A percentile compares a stretch with the other conserved stretches of the same genome.
Conservation (phyloP, 768 basidiomycete genomes). For the Suillus luteus region DNA sequence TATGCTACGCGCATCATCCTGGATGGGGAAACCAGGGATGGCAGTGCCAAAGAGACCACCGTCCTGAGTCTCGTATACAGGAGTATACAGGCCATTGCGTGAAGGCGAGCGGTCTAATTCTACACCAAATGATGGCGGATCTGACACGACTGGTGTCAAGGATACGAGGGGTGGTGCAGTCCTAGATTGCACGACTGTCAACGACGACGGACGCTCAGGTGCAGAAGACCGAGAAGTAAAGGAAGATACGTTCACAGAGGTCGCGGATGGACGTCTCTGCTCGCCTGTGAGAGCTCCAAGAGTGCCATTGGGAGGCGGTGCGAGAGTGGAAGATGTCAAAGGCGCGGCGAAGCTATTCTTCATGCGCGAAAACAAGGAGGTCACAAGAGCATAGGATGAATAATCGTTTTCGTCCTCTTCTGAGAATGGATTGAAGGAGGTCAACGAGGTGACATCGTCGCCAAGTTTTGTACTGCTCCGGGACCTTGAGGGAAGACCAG, state of each 20-base stretch:
- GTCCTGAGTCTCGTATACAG: constrained; percentile 53
- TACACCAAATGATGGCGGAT: constrained; percentile 66
- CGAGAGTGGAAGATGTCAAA: constrained; percentile 50
- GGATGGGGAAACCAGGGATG: constrained; percentile 92
- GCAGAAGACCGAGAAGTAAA: constrained; percentile 48
- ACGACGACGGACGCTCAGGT: constrained; percentile 59
- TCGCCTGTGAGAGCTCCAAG: constrained; percentile 41
- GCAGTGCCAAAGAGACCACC: constrained; percentile 67
- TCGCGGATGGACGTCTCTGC: constrained; percentile 60
- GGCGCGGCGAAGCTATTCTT: constrained; percentile 78
- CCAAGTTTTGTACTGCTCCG: constrained; percentile 58
- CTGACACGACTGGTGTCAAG: constrained; percentile 81
- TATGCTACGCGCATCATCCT: constrained; percentile 87
- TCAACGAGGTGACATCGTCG: constrained; percentile 71
- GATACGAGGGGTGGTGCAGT: constrained; percentile 85
- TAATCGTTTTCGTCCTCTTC: constrained; percentile 91
- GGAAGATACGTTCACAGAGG: constrained; percentile 42
- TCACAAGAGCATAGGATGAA: constrained; percentile 81
- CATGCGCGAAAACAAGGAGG: constrained; percentile 78
- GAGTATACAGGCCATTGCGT: constrained; percentile 50
- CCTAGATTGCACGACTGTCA: constrained; percentile 51
- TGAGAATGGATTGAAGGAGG: constrained; percentile 90
- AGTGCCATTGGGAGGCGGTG: constrained; percentile 36
- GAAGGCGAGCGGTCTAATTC: constrained; percentile 65
- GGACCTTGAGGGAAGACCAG: constrained; percentile 54